These are phyloP conservation scores for Articulospora tetracladia DNA, from an alignment of 495 filamentous ascomycete species.

Conservation along the genomic window DNA sequence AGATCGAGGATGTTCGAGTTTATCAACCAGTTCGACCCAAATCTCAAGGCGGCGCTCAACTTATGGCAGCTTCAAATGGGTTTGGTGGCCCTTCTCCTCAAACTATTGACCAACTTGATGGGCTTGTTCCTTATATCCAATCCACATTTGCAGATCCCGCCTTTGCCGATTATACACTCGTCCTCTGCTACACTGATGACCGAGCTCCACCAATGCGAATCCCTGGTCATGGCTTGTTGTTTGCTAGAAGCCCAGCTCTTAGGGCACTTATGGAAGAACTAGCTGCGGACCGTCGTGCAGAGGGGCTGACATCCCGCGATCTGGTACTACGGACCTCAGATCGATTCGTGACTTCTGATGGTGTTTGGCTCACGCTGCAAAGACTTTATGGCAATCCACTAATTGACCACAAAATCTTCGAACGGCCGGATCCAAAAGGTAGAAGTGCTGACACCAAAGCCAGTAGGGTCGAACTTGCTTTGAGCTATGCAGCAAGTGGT, in stretches of 20 bases:
- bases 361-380: slow-evolving; percentile 43
- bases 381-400: slow-evolving; percentile 45
- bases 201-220: slow-evolving; percentile 34
- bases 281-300: slow-evolving; percentile 14
- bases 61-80: neutral
- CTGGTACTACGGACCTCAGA: slow-evolving; percentile 42
- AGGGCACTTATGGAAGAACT: slow-evolving; percentile 28
- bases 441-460: slow-evolving; percentile 26
- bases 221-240: slow-evolving; percentile 46
- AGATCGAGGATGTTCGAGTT: slow-evolving; percentile 30
- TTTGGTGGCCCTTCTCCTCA: neutral
- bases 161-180: slow-evolving; percentile 46
- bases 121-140: slow-evolving; percentile 34
- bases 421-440: slow-evolving; percentile 12
- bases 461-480: slow-evolving; percentile 41
- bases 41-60: slow-evolving; percentile 3
- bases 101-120: slow-evolving; percentile 30
- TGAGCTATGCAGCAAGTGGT: slow-evolving; percentile 51
- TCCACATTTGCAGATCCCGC: slow-evolving; percentile 35
- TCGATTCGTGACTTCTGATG: slow-evolving; percentile 43
- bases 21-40: slow-evolving; percentile 25
- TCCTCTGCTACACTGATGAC: slow-evolving; percentile 37
- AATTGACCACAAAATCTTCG: slow-evolving; percentile 19
- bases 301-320: slow-evolving; percentile 26
- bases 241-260: slow-evolving; percentile 46